Base-by-base conservation (phyloP, 345 rosid species). In the Trapa bicornis region DNA sequence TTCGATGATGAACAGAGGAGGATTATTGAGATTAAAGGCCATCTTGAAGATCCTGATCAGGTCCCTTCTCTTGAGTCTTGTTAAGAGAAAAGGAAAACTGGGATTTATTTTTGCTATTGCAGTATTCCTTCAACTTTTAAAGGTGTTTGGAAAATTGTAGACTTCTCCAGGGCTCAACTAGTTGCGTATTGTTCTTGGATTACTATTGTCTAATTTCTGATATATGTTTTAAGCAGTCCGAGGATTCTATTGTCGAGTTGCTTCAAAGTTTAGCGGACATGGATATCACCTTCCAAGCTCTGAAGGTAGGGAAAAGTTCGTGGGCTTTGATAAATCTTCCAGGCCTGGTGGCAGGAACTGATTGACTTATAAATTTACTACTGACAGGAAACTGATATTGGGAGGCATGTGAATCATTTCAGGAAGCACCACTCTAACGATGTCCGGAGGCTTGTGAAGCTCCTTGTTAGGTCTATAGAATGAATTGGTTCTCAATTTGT, bases 281-380 rank as follows among this genome's bases (percentile, higher is more conserved):
- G 97, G 97, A 95, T 74, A 86, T 95, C 37, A 95, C 97, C 65
- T 95, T 89, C 72, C 82, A 86, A 76, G 96, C 97, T 68, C 96
- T 95, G 61, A 75, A 91, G 96, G 96, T 91, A 65, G 47, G 35
- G 16, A 42, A 7, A n/a, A 52, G 41, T 65, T 29, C 16, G 45
- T 6, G 5, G 45, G 8, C 33, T 58, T 13, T 58, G 38, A 38
- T 32, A 32, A 61, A 37, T 4, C 43, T 50, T 67, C 17, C 62
- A 17, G 52, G 42, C 16, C 47, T 3, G 37, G 72, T 67, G 38
- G 60, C 12, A 36, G 32, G 39, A 35, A 61, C 53, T 53, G 68
- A 33, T n/a, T 35, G 65, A 50, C 35, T 72, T 39, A 22, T 9
- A 32, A 8, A 9, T 57, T 72, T 42, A 47, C 64, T 65, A 42